Base-by-base conservation (phyloP, 139 green algal genomes). In the Chlamydomonas urium region DNA sequence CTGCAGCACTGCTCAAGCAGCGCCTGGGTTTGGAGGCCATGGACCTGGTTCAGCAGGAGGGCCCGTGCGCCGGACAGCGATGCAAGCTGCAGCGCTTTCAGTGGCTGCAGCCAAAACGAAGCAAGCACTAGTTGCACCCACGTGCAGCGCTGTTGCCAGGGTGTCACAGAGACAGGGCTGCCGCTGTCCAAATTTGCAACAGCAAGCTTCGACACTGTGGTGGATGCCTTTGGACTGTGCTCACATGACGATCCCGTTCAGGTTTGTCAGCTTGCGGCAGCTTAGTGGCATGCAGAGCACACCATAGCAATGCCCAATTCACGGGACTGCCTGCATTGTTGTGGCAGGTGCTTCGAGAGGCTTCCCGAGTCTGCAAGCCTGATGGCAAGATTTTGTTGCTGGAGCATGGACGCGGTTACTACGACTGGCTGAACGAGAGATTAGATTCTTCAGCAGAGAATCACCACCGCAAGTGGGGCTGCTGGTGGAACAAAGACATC, bases 401-500 rank as follows among this genome's bases (percentile, higher is more conserved):
- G 33, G 35, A 85, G 74, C 79, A 85, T 53, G 79, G 79, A 0
- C 71, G 74, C 0, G 38, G 47, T 1, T 17, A 75, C 42, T 80
- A 74, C 33, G 33, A 71, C 23, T 81, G 68, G 75, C 62, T 72
- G 42, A 85, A 85, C 72, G n/a, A 31, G 3, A 53, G 47, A 38
- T 61, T 83, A 47, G 75, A 81, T 57, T 36, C 56, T 2, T 68
- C 47, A 0, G 72, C 72, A 1, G 38, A 50, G 0, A n/a, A 75
- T 47, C 90, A 95, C 67, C 38, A 76, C 23, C 4, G 28, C 24
- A 87, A 90, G 24, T 96, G 89, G 89, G 90, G 89, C 10, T 96
- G 90, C 79, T 79, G 75, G 56, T 94, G 88, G 87, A 94, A 96
- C 75, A 66, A 80, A 28, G 86, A 93, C 71, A 94, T 96, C 10